Conservation (phyloP, 306 rosid species). For the Urtica urens region DNA sequence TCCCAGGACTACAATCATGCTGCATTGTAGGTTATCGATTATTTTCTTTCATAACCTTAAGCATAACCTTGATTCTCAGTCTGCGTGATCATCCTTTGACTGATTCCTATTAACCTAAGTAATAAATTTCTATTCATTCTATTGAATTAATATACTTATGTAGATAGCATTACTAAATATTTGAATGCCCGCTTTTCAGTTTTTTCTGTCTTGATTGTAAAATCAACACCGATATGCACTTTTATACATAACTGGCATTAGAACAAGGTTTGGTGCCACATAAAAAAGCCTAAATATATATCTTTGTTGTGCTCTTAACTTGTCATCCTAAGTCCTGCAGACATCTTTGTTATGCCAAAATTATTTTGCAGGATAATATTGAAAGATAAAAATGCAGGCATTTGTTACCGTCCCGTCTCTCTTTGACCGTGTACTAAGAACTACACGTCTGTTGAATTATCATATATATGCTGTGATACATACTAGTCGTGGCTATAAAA, state of each 20-base stretch:
- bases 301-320: neutral
- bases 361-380: neutral
- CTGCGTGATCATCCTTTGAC: constrained; percentile 5
- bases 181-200: too few species aligned
- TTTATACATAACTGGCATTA: neutral
- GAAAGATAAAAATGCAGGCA: too few species aligned
- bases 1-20: constrained; percentile 53
- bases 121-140: too few species aligned
- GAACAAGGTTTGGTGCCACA: neutral
- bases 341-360: neutral
- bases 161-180: too few species aligned
- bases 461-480: too few species aligned
- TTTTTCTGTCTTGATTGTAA: constrained; percentile 5
- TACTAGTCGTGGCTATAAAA: constrained; percentile 1
- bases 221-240: neutral
- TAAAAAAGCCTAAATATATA: neutral
- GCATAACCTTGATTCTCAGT: constrained; percentile 10
- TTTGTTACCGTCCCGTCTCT: too few species aligned
- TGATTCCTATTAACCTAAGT: constrained; percentile 11
- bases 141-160: too few species aligned
- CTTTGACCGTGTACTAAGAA: too few species aligned
- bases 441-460: too few species aligned
- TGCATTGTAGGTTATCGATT: constrained; percentile 49
- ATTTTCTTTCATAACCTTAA: constrained; percentile 23
- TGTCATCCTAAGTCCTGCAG: neutral